phyloP scores from a whole-genome alignment of 2,329 filamentous ascomycete species.

The Fusarium buharicum region DNA sequence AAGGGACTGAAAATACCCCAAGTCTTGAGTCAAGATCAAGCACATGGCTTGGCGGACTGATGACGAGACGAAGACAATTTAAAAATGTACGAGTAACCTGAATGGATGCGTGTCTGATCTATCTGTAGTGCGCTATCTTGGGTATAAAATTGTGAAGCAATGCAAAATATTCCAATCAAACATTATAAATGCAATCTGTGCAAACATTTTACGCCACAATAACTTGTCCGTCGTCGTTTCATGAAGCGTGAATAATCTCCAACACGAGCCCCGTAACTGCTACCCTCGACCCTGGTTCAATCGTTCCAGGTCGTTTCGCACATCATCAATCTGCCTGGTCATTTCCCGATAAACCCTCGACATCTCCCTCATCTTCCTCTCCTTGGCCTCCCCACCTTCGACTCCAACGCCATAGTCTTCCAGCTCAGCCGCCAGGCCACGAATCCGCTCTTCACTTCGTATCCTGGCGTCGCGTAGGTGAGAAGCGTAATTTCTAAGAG shows the following conservation, averaged over 20 bases:
- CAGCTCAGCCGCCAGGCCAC: conserved; percentile 56
- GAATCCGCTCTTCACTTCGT: conserved; percentile 57
- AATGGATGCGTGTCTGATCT: conserved; percentile 22
- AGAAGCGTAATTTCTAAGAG: conserved; percentile 58
- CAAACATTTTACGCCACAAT: not conserved
- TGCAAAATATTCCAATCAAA: not conserved
- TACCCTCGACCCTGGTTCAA: conserved; percentile 42
- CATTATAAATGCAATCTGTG: not conserved
- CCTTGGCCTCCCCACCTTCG: conserved; percentile 53
- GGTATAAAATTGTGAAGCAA: conserved; percentile 8
- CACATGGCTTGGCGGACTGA: conserved; percentile 21
- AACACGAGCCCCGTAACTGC: not conserved
- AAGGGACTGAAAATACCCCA: conserved; percentile 42
- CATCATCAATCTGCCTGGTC: conserved; percentile 61
- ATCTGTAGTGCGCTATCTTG: not conserved
- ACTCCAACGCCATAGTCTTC: conserved; percentile 61
- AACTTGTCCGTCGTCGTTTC: conserved; percentile 1
- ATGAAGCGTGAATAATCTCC: not conserved
- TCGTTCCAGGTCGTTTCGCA: conserved; percentile 58
- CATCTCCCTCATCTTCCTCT: conserved; percentile 64
- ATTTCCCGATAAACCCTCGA: conserved; percentile 63
- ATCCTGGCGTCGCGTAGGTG: conserved; percentile 62
- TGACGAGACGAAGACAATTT: conserved; percentile 37
- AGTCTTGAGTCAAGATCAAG: conserved; percentile 36
- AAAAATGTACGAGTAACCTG: conserved; percentile 43